Evolutionary conservation across 495 filamentous ascomycete species (phyloP).

Genomic region (Sabuloglossum arenarium): DNA sequence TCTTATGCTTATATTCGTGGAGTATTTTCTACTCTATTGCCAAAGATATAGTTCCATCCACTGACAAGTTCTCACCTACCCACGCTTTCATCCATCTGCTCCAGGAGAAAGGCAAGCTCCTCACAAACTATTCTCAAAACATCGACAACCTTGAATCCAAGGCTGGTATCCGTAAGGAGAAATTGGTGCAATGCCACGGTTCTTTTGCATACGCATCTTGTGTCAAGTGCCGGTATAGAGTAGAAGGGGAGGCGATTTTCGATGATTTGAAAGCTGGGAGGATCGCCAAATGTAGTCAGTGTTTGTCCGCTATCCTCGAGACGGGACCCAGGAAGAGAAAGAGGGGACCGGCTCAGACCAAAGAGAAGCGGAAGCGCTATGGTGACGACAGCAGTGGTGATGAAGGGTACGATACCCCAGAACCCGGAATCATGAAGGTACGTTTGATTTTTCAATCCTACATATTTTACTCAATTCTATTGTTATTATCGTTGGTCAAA

Average conservation of each 20-base stretch:
- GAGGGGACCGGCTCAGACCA: slow-evolving; percentile 20
- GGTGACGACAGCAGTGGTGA: slow-evolving; percentile 45
- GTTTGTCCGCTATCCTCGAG: slow-evolving; percentile 26
- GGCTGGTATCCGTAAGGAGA: slow-evolving; percentile 63
- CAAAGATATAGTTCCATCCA: slow-evolving; percentile 68
- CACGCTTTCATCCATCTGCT: slow-evolving; percentile 93
- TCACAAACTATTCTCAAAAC: slow-evolving; percentile 97
- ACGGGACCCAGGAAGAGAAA: slow-evolving; percentile 56
- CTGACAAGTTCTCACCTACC: slow-evolving; percentile 60
- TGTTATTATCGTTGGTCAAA: not conserved
- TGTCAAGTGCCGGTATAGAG: slow-evolving; percentile 56
- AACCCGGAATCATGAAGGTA: slow-evolving; percentile 81
- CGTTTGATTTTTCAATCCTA: not conserved
- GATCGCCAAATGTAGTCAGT: slow-evolving; percentile 41
- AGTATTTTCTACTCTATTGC: slow-evolving; percentile 80
- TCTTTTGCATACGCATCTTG: slow-evolving; percentile 87
- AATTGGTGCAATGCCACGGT: slow-evolving; percentile 90
- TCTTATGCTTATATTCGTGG: not conserved
- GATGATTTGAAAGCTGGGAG: slow-evolving; percentile 53
- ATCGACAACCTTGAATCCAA: slow-evolving; percentile 91
- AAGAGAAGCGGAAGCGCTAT: slow-evolving; percentile 21
- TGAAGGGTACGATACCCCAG: slow-evolving; percentile 45
- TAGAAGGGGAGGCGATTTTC: slow-evolving; percentile 60
- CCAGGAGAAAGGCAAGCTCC: slow-evolving; percentile 69
- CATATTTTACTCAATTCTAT: not conserved